Evolutionary conservation across 2,329 filamentous ascomycete species (phyloP).

Genomic region (Penicillium thymicola): DNA sequence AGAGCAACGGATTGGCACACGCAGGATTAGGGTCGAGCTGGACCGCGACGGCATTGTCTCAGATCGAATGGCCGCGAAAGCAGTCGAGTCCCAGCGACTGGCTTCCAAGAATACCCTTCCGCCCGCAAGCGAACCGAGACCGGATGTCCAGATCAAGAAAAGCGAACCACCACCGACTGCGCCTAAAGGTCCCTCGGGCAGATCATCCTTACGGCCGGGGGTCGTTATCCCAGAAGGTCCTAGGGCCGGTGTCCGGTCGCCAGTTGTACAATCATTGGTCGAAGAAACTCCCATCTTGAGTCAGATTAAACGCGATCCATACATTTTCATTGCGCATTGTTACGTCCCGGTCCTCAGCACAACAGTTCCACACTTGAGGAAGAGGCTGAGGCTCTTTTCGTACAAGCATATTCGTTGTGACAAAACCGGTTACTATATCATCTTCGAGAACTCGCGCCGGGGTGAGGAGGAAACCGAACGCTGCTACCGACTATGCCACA

Average conservation of each 20-base stretch:
- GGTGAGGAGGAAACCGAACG: constrained; percentile 78
- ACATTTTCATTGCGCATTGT: constrained; percentile 82
- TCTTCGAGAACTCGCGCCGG: constrained; percentile 75
- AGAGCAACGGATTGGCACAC: constrained; percentile 73
- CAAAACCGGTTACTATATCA: constrained; percentile 80
- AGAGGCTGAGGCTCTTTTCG: constrained; percentile 76
- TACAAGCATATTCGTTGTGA: constrained; percentile 82
- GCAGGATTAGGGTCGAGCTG: constrained; percentile 75
- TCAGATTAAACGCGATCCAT: constrained; percentile 74
- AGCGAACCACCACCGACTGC: constrained; percentile 74
- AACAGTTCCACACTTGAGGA: constrained; percentile 86
- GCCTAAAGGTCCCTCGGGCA: constrained; percentile 76
- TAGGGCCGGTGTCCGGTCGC: constrained; percentile 36
- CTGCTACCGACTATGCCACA: constrained; percentile 75
- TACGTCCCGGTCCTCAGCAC: constrained; percentile 83
- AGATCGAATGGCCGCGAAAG: constrained; percentile 70
- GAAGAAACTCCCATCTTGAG: constrained; percentile 65
- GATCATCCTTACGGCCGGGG: constrained; percentile 38
- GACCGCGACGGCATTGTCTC: constrained; percentile 87
- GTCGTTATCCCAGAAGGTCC: constrained; percentile 37
- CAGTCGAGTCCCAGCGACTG: constrained; percentile 65
- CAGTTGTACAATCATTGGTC: constrained; percentile 50
- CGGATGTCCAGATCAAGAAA: constrained; percentile 43
- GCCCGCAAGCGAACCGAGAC: constrained; percentile 29
- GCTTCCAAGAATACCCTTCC: constrained; percentile 39